Conservation (phyloP, 495 filamentous ascomycete species). For the Trichoderma virens region DNA sequence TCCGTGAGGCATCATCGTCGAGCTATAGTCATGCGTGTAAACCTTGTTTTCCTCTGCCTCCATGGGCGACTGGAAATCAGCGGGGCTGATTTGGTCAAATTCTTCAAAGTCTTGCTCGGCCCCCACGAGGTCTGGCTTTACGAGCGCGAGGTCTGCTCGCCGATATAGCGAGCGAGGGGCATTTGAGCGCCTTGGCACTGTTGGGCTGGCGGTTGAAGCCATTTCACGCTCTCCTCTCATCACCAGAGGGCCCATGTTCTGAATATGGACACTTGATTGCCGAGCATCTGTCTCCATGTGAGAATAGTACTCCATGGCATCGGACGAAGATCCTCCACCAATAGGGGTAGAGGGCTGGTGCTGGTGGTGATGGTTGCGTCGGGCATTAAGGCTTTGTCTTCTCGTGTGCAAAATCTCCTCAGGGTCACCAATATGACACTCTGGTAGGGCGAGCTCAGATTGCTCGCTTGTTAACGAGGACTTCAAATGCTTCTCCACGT, state of each 20-base stretch:
- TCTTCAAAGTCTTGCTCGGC: neutral
- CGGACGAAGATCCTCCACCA: neutral
- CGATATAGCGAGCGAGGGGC: neutral
- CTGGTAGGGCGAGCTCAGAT: neutral
- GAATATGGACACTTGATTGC: neutral
- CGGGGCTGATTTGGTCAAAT: neutral
- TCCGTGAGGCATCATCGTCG: neutral
- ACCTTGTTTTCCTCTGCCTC: neutral
- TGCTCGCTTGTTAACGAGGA: neutral
- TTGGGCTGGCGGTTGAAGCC: neutral
- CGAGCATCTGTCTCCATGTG: neutral
- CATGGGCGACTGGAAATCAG: neutral
- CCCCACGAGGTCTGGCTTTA: neutral
- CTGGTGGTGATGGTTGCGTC: neutral
- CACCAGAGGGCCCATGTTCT: neutral
- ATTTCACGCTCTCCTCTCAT: neutral
- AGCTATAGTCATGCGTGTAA: neutral
- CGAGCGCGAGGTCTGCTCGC: neutral
- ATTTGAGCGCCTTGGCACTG: neutral
- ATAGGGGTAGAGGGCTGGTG: neutral
- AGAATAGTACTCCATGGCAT: neutral
- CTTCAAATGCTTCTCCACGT: slow-evolving; percentile 29
- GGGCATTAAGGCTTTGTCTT: neutral
- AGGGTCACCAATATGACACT: neutral
- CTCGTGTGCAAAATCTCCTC: neutral